Base-by-base conservation (phyloP, 179 eudicot genomes). In the Silene coronaria region DNA sequence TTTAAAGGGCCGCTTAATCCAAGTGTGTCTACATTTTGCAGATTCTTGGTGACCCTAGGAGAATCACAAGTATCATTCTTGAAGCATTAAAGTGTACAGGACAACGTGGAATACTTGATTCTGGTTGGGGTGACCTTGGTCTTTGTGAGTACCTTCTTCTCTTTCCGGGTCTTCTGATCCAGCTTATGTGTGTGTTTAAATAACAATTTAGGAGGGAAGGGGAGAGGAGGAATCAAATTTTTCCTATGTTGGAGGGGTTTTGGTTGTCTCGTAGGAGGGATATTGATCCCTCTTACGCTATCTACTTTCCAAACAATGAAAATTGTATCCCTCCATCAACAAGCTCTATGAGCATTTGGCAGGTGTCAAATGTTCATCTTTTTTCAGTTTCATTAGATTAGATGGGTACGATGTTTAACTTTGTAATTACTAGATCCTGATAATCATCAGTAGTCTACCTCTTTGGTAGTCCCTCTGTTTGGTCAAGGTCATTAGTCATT, bases 91-190 rank as follows among this genome's bases (percentile, higher is more conserved):
- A 80, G 77, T 79, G 60, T 48, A 91, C 99, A 42, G 97, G 92
- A 73, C 97, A 92, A 61, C 91, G 99, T 79, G 99, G 96, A 80
- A 92, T 95, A 81, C 85, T 95, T 66, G 95, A 84, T 78, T 88
- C 91, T 64, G 99, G 99, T 71, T 95, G 99, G 99, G 97, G 97
- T 78, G 95, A 88, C 82, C 99, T 95, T 76, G 99, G 97, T 77
- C 72, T 84, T 75, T 60, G 99, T 95, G 78, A 87, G 99, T 87
- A 68, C 75, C 70, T 51, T 59, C 9, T 51, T 48, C 12, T 67
- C 27, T 24, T 19, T 11, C 16, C 0, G 0, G 48, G 48, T 42
- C 48, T 42, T 42, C 48, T 42, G 14, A 10, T 42, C 48, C 48
- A 42, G 48, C 14, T 10, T 42, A 10, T 0, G 3, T 13, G 48